Conservation (phyloP, 1,139 yeast genomes). For the Hansenula lynferdii region DNA sequence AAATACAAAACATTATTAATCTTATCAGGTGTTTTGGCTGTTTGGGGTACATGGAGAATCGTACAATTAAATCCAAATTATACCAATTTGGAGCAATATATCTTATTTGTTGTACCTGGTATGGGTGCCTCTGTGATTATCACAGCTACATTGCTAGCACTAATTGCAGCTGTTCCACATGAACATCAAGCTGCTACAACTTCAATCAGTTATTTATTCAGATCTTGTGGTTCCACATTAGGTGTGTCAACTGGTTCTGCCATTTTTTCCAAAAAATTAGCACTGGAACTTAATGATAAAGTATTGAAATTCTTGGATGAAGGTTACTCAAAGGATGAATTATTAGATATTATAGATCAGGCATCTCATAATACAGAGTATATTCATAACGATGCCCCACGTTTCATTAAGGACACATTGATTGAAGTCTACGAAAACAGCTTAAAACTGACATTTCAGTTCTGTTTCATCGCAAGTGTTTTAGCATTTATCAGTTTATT, state of each 20-base stretch:
- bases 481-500: constrained; percentile 32
- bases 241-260: constrained; percentile 71
- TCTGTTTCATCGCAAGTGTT: constrained; percentile 35
- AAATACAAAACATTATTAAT: constrained; percentile 51
- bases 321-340: constrained; percentile 30
- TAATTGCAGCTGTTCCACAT: constrained; percentile 58
- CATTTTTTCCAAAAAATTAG: constrained; percentile 43
- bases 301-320: constrained; percentile 23
- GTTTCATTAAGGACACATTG: constrained; percentile 39
- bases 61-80: constrained; percentile 31
- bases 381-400: constrained; percentile 44
- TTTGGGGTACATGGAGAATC: constrained; percentile 42
- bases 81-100: constrained; percentile 28
- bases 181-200: constrained; percentile 70
- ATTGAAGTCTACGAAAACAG: constrained; percentile 45
- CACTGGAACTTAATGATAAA: constrained; percentile 17
- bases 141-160: constrained; percentile 61
- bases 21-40: constrained; percentile 37
- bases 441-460: constrained; percentile 47
- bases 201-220: constrained; percentile 68
- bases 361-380: constrained; percentile 59
- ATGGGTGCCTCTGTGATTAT: constrained; percentile 56
- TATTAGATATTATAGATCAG: constrained; percentile 38
- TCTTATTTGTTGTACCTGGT: constrained; percentile 42
- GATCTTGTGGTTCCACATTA: constrained; percentile 67